Evolutionary conservation across 2,329 filamentous ascomycete species (phyloP).

Genomic region (Penicillium psychrosexuale): DNA sequence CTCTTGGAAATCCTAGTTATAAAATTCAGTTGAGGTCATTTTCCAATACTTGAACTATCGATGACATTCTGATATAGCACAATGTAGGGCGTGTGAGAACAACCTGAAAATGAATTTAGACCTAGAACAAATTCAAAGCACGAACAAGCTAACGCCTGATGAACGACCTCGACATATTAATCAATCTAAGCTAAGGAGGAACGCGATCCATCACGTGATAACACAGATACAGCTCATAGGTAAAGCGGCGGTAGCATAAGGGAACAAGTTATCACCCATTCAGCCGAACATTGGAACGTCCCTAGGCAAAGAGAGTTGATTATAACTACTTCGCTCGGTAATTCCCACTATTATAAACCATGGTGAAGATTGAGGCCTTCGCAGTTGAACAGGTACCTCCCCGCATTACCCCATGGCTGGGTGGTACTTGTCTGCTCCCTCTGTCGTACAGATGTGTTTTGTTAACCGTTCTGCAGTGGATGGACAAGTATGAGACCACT

Average conservation of each 20-base stretch:
- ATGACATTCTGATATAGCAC: too few species aligned
- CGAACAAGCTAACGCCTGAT: too few species aligned
- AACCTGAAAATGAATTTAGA: too few species aligned
- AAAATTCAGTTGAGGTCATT: too few species aligned
- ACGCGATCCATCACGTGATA: not conserved
- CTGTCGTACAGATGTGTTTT: not conserved
- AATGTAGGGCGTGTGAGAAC: too few species aligned
- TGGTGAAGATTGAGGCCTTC: constrained; percentile 44
- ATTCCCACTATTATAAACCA: constrained; percentile 13
- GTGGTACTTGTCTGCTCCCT: not conserved
- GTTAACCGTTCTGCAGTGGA: constrained; percentile 46
- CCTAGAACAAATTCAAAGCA: too few species aligned
- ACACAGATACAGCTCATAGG: not conserved
- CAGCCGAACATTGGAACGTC: not conserved
- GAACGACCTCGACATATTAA: too few species aligned
- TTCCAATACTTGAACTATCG: too few species aligned
- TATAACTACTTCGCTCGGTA: not conserved
- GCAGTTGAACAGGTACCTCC: constrained; percentile 63
- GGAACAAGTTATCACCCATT: not conserved
- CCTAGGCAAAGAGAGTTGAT: not conserved
- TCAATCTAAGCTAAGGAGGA: not conserved
- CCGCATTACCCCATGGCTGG: constrained; percentile 29
- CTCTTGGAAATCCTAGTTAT: too few species aligned
- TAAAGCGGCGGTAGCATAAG: not conserved
- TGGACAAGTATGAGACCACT: constrained; percentile 53